Evolutionary conservation across 192 early-diverging fungal genomes (phyloP).

Genomic region (Umbelopsis sp.): DNA sequence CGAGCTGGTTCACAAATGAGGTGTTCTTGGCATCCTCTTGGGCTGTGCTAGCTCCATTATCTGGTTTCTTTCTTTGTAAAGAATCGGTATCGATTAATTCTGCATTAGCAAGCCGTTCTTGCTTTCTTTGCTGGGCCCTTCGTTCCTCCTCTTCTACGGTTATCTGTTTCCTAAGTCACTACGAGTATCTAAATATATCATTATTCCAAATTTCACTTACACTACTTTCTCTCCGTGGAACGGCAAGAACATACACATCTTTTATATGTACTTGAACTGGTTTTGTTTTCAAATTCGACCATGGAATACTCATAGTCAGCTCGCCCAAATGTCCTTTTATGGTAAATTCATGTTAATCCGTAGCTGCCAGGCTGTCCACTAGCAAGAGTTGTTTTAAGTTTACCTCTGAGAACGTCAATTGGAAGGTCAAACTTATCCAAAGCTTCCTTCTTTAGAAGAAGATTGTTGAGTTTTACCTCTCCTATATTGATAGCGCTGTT

Average conservation of each 20-base stretch:
- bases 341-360: not conserved
- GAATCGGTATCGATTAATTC: constrained; percentile 46
- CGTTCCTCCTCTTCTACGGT: constrained; percentile 65
- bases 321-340: constrained; percentile 76
- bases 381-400: not conserved
- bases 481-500: constrained; percentile 45
- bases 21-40: constrained; percentile 47
- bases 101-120: constrained; percentile 62
- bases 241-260: constrained; percentile 77
- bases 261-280: constrained; percentile 78
- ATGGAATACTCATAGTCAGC: constrained; percentile 82
- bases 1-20: constrained; percentile 72
- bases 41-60: not conserved
- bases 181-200: not conserved
- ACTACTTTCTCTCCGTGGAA: constrained; percentile 59
- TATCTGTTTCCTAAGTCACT: not conserved
- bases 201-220: constrained; percentile 31
- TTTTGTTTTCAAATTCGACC: constrained; percentile 83
- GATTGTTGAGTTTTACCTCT: constrained; percentile 81
- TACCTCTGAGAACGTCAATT: constrained; percentile 72
- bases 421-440: constrained; percentile 84
- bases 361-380: not conserved
- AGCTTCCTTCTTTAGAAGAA: constrained; percentile 76
- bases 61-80: constrained; percentile 5
- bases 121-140: constrained; percentile 67